These are phyloP conservation scores for Picea abies DNA, from an alignment of 83 land plant genomes.

Conservation along the genomic window DNA sequence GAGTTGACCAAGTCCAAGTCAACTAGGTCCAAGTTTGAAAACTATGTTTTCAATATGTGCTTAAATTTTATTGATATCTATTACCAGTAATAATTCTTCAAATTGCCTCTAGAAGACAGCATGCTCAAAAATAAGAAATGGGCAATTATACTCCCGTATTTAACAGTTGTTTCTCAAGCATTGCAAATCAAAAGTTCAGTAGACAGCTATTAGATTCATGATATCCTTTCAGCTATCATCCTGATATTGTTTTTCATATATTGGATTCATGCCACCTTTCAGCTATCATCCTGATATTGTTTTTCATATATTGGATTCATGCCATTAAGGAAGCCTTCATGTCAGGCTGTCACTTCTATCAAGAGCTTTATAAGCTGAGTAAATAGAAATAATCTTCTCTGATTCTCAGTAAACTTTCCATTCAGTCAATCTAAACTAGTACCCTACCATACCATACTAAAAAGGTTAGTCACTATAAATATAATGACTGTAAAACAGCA, in stretches of 20 bases:
- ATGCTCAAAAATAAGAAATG: background rate
- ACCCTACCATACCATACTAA: background rate
- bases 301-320: no score
- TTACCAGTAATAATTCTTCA: background rate
- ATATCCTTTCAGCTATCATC: conserved; percentile 1
- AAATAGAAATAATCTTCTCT: background rate
- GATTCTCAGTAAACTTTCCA: no score
- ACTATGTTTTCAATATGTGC: background rate
- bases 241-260: no score
- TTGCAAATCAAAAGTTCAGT: background rate
- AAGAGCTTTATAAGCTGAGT: background rate
- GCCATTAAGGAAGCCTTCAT: background rate
- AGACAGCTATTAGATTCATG: background rate
- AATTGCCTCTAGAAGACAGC: background rate
- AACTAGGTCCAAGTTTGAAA: no score
- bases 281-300: no score
- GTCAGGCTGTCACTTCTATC: background rate
- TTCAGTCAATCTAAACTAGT: background rate
- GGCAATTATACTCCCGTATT: background rate
- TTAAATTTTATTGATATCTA: background rate
- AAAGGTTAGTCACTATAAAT: background rate
- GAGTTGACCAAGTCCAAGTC: no score
- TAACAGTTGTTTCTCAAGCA: background rate
- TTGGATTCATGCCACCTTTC: no score
- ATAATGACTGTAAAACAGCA: background rate